Base-by-base conservation (phyloP, 345 rosid genomes). In the Nasturtium officinale region DNA sequence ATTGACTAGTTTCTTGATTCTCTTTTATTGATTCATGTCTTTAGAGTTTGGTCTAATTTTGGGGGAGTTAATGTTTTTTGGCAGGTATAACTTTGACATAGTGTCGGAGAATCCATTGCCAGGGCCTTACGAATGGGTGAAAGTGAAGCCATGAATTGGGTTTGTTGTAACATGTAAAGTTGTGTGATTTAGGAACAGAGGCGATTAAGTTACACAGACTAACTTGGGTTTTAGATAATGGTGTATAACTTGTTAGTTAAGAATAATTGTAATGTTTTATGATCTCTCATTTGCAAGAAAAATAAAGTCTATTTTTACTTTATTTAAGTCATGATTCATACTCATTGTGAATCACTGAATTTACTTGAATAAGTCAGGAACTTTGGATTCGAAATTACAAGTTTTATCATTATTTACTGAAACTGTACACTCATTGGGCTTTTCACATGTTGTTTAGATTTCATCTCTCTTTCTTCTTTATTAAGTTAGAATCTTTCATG, bases 41-140 rank as follows among this genome's bases (percentile, higher is more conserved):
- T 6, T 29, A 53, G 53, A 18, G 53, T 29, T 37, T 52, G 12
- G 56, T 71, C 42, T 65, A 18, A 53, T 23, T 32, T 61, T 17
- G 7, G 1, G 1, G n/a, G 45, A 17, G 61, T 38, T 33, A 2
- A 3, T 20, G 48, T 63, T 73, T 81, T n/a, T n/a, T n/a, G n/a
- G 76, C 86, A 90, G 96, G 85, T 90, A 88, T 76, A 88, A 93
- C 90, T 93, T 87, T 73, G 98, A 93, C 75, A 48, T 86, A 8
- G 79, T 73, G 65, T 89, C 81, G 42, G 97, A 86, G 26, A 17
- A 70, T 60, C 97, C 98, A 17, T 85, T 90, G n/a, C 84, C 89
- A 0, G 98, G 97, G 26, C 88, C 87, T 18, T 90, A 83, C 28
- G 90, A 87, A 28, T 90, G 98, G 98, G 86, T 77, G 62, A 86